Evolutionary conservation across 202 grass and related monocot genomes (phyloP), one percentile per base, ranked within the genome.

Genomic region (Zoysia matrella): DNA sequence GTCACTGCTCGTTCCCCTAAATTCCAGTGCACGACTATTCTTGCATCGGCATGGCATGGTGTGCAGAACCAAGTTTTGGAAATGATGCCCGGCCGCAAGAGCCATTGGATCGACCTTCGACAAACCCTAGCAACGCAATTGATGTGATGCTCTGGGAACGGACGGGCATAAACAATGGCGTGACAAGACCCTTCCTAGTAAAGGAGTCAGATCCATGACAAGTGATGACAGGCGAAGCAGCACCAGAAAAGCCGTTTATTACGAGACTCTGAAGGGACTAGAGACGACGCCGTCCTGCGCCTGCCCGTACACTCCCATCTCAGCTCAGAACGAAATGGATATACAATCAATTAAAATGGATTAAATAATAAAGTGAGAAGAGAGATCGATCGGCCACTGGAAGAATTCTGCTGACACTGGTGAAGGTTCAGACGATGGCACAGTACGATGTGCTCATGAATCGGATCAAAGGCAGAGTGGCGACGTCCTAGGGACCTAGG

Each of bases 181-280:
- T 92, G 92, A 92, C 86, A 94, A 90, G 89, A 92, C 92, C 78
- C 84, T 92, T 94, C 92, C 92, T 92, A 94, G 87, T 94, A 94
- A 89, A 84, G 72, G 73, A 86, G 72, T 73, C 84, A 90, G 86
- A 36, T 67, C 54, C 84, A 80, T 89, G 92, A 94, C 92, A 92
- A 92, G 49, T 85, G 89, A 92, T 88, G 81, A 36, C 86, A 77
- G 89, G 69, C 22, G 83, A 73, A 36, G 30, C 79, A 77, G 73
- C 78, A 89, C 71, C 13, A 58, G 82, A 85, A 79, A 56, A 82
- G 79, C 73, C 36, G 30, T 36, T 36, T 36, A 36, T 60, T 75
- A 77, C 67, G 63, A 72, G 77, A 77, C 30, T 36, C 1, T 36
- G 30, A 36, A 36, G 30, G 30, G 65, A 73, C 82, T 85, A 82